Base-by-base conservation (phyloP, 352 stramenopile genomes). In the Globisporangium nunn region DNA sequence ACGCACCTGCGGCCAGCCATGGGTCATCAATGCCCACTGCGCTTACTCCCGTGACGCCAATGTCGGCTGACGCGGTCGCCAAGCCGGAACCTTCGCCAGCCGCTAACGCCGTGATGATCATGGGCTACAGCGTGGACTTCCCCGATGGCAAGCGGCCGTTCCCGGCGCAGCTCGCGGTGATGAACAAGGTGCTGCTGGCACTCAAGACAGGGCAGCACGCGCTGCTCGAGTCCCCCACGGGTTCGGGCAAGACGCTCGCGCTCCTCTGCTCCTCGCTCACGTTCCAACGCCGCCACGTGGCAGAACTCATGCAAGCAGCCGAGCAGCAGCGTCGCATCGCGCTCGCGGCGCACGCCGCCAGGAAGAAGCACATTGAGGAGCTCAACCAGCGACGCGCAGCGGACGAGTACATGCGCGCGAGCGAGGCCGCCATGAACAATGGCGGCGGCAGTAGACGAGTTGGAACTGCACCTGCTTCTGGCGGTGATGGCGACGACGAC, bases 111-210 rank as follows among this genome's bases (percentile, higher is more conserved):
- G 65, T 88, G 52, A 78, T 93, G 74, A 87, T 95, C 65, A 93
- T 92, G 81, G 85, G 85, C 54, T 91, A 91, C 75, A 72, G 64
- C 53, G 80, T 95, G 10, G 77, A 69, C 40, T 95, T 95, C 59
- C 81, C 85, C 0, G 62, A 66, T 12, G 83, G 81, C 56, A 95
- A 93, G 70, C 71, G 70, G 58, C 85, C 85, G 53, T 95, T 95
- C 59, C 83, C 85, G 3, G 81, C 85, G 44, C 85, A 95, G 58
- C 62, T 95, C 31, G 84, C 81, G 1, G 84, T 95, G 40, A 95
- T 95, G 86, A 92, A 75, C 67, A 92, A 92, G 49, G 82, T 92
- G 54, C 58, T 95, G 40, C 59, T 79, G 39, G 85, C 86, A 47
- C 71, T 95, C 44, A 93, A 94, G 61, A 87, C 67, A 33, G 43